A percentile compares a stretch with the other conserved stretches of the same genome.
Evolutionary conservation across 345 rosid species (phyloP).

Genomic region (Dovyalis caffra): DNA sequence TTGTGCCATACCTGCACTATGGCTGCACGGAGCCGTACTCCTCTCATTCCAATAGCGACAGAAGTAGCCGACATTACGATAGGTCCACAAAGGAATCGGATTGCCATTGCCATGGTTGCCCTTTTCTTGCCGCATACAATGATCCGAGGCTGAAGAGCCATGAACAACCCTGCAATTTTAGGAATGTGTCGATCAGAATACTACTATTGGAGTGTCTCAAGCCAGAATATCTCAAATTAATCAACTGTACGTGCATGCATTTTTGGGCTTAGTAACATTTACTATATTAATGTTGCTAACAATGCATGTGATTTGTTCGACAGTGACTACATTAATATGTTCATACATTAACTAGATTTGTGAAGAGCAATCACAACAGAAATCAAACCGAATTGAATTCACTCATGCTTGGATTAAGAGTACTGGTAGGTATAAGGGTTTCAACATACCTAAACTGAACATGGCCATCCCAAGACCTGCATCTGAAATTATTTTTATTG

Average conservation of each 20-base stretch:
- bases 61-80: constrained; percentile 55
- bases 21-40: constrained; percentile 59
- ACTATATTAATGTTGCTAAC: neutral
- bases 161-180: constrained; percentile 54
- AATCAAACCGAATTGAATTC: neutral
- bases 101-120: constrained; percentile 60
- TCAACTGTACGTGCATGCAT: neutral
- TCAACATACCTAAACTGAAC: constrained; percentile 71
- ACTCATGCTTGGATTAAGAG: neutral
- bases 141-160: constrained; percentile 76
- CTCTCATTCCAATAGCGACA: constrained; percentile 46
- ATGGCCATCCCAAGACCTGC: constrained; percentile 86
- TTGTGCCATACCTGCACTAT: constrained; percentile 55
- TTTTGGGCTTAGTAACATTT: neutral
- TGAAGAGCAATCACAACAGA: neutral
- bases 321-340: neutral
- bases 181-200: neutral
- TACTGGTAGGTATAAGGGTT: neutral
- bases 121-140: constrained; percentile 62
- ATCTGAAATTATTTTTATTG: constrained; percentile 70
- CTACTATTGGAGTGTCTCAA: neutral
- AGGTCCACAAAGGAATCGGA: constrained; percentile 65
- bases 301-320: neutral
- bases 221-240: neutral
- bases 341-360: neutral